Evolutionary conservation across 805 yeast genomes (phyloP).

Genomic region (Wickerhamiella kurtzmanii): DNA sequence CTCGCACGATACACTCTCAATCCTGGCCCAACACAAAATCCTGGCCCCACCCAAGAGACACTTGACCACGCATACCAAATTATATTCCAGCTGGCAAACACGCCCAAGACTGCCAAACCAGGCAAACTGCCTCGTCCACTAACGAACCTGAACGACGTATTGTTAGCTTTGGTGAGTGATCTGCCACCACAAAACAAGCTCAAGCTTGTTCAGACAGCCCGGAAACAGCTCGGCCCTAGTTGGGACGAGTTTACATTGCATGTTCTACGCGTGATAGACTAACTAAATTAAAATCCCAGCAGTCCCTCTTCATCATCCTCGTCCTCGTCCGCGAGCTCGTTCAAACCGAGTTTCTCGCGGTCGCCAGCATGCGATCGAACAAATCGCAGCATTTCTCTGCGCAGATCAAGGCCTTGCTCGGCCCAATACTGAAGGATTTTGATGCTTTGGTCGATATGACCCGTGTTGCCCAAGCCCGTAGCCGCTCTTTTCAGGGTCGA

Average conservation of each 20-base stretch:
- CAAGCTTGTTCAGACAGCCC: neutral
- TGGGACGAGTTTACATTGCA: neutral
- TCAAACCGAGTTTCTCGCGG: slow-evolving; percentile 13
- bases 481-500: slow-evolving; percentile 11
- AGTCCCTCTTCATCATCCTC: slow-evolving; percentile 12
- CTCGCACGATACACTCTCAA: neutral
- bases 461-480: slow-evolving; percentile 15
- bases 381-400: slow-evolving; percentile 10
- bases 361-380: slow-evolving; percentile 15
- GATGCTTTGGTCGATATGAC: slow-evolving; percentile 15
- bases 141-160: too few relatives aligned
- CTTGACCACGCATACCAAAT: too few relatives aligned
- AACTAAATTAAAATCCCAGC: slow-evolving; percentile 3
- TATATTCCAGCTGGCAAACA: too few relatives aligned
- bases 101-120: too few relatives aligned
- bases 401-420: slow-evolving; percentile 14
- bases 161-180: too few relatives aligned
- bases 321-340: slow-evolving; percentile 19
- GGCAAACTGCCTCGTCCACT: too few relatives aligned
- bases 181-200: too few relatives aligned
- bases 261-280: neutral
- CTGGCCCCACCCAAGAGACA: too few relatives aligned
- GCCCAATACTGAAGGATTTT: slow-evolving; percentile 14
- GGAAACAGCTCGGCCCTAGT: neutral
- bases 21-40: neutral